Base-by-base conservation (phyloP, 2,329 filamentous ascomycete genomes). In the Knufia fluminis region DNA sequence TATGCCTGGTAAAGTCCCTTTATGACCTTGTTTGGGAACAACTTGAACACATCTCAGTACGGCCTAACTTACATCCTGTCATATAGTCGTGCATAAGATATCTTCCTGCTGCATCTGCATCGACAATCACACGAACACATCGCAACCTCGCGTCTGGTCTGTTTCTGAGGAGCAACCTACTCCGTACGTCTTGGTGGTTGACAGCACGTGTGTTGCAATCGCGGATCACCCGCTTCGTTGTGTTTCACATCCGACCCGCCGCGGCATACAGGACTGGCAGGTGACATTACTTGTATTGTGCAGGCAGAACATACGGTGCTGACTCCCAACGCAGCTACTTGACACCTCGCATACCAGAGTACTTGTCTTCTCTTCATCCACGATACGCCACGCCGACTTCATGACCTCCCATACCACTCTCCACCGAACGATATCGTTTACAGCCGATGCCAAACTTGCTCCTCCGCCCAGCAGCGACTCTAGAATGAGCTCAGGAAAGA, bases 381-480 rank as follows among this genome's bases (percentile, higher is more conserved):
- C 19, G 7, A 10, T 22, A 9, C 20, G 4, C 31, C 20, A 10
- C 10, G 40, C 19, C 44, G 44, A 47, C 33, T 33, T 48, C 53
- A 59, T 57, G 56, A 58, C 56, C 54, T 58, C 57, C 31, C 54
- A 90, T 68, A 83, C 92, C 71, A 77, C 94, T 64, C 79, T 94
- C 64, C 84, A 86, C 69, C 86, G 87, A 68, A 88, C 86, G 76
- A 84, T 92, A 77, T 89, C 87, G 70, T 94, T 92, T 78, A 85
- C 89, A 76, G 83, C 83, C 75, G 83, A 84, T 72, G 80, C 82
- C 61, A 84, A 86, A 77, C 81, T 71, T 76, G 82, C 76, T 60
- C 66, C 66, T 52, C 62, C 64, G 74, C n/a, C n/a, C n/a, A n/a
- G n/a, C n/a, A 77, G 71, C 69, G 75, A 63, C 79, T 51, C 56